Base-by-base conservation (phyloP, 1,139 yeast species). In the Yamadazyma jaroonii region DNA sequence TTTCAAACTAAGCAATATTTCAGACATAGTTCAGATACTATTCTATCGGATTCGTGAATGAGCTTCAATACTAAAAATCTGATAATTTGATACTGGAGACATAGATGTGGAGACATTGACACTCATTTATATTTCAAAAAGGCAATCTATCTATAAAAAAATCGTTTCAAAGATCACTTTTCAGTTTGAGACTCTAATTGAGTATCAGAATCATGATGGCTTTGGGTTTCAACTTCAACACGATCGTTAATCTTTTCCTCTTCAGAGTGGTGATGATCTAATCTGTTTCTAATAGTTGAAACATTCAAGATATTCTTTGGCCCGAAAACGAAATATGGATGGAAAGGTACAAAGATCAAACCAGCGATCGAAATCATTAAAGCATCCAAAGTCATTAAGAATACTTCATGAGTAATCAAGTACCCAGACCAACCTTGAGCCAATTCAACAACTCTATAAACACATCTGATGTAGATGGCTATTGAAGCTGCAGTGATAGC, bases 371-470 rank as follows among this genome's bases (percentile, higher is more conserved):
- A 57, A 50, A 86, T 70, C 84, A 86, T 78, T 15, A 82, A 54
- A 0, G 87, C 85, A 53, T 89, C 97, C 36, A 89, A 69, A 10
- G 78, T 74, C 69, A 88, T 71, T 47, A 89, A 75, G 57, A 72
- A 87, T 25, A 72, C 70, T 59, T 89, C 97, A 48, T 81, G 81
- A 1, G 67, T 60, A 40, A 86, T 81, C 46, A 88, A 66, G 44
- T 67, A 73, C 0, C 96, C 95, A 7, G 50, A 35, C 79, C 88
- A 87, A 8, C 96, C 96, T 50, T 81, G 79, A 3, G 81, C 65
- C 40, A 88, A 69, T 59, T 88, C 96, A 20, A 79, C 76, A 39
- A 86, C 79, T 61, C 96, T 75, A 60, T 86, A 88, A 24, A 84
- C 64, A 57, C 92, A 84, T 58, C 96, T 75, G 36, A 79, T 70